Percentiles rank a stretch among this genome's conserved stretches.
These are phyloP conservation scores for Rhodomyrtus psidioides DNA, from an alignment of 441 rosid species.

Conservation along the genomic window DNA sequence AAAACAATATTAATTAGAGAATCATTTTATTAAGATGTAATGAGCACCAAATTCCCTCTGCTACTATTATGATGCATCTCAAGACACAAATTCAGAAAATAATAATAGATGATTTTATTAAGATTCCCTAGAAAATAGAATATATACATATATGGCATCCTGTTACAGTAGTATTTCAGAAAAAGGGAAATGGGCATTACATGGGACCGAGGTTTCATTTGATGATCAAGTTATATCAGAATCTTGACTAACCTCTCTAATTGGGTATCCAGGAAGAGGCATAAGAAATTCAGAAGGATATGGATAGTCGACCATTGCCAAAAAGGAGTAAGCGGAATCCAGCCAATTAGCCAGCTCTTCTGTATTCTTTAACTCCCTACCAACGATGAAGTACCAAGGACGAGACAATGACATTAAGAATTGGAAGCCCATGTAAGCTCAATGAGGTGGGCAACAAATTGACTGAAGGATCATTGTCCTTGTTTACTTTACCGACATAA, in stretches of 20 bases:
- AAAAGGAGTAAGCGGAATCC: constrained; percentile 51
- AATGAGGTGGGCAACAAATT: neutral
- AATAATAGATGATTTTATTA: neutral
- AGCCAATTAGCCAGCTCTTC: constrained; percentile 44
- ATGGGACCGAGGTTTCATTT: neutral
- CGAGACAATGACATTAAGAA: neutral
- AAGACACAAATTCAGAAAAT: neutral
- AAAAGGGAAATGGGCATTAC: neutral
- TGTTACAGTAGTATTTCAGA: neutral
- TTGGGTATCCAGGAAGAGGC: constrained; percentile 73
- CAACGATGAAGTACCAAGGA: neutral
- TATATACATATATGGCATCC: neutral
- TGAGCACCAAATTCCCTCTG: neutral
- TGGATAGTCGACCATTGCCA: constrained; percentile 76
- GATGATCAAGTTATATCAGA: neutral
- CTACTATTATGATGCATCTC: neutral
- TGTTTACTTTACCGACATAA: neutral
- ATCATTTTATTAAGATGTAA: neutral
- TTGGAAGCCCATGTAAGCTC: neutral
- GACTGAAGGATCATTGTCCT: neutral
- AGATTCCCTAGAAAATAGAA: neutral
- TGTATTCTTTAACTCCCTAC: constrained; percentile 4
- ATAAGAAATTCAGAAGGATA: constrained; percentile 61
- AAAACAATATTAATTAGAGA: neutral
- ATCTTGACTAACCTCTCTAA: constrained; percentile 30